Conservation (phyloP, 2,329 filamentous ascomycete genomes). For the Emergomyces pasteurianus region DNA sequence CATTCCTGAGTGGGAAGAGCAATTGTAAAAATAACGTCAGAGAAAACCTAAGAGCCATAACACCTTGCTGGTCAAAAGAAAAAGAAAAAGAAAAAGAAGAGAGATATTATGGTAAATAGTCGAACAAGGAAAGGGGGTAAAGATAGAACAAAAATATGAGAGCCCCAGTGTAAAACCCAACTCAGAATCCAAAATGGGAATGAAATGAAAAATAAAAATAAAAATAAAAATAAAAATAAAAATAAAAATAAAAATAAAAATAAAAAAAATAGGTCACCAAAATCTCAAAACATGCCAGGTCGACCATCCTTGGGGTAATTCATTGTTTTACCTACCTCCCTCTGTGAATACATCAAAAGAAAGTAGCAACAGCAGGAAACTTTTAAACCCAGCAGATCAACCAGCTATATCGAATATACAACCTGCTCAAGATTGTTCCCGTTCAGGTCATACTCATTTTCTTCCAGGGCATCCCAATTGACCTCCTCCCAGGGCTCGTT, state of each 20-base stretch:
- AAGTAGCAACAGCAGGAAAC: background rate
- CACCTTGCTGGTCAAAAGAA: background rate
- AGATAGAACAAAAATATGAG: background rate
- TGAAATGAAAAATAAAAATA: background rate
- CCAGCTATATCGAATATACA: constrained; percentile 18
- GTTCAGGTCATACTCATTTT: constrained; percentile 17
- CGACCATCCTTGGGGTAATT: background rate
- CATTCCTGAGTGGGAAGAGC: background rate
- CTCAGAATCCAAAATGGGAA: background rate
- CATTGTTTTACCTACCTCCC: background rate
- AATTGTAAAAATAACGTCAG: background rate
- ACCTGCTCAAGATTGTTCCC: constrained; percentile 17
- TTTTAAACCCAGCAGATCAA: background rate
- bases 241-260: background rate
- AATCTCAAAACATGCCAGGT: background rate
- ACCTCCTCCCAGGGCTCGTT: constrained; percentile 22
- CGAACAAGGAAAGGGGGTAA: background rate
- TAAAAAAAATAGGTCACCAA: background rate
- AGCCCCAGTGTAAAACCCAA: no score
- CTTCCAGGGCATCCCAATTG: constrained; percentile 31
- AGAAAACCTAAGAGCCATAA: background rate
- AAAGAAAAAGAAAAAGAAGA: background rate
- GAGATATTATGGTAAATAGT: background rate
- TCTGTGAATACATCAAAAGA: background rate
- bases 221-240: background rate